A percentile compares a stretch with the other conserved stretches of the same genome.
phyloP scores from a whole-genome alignment of 164 flowering plant species.

The Macadamia tetraphylla region DNA sequence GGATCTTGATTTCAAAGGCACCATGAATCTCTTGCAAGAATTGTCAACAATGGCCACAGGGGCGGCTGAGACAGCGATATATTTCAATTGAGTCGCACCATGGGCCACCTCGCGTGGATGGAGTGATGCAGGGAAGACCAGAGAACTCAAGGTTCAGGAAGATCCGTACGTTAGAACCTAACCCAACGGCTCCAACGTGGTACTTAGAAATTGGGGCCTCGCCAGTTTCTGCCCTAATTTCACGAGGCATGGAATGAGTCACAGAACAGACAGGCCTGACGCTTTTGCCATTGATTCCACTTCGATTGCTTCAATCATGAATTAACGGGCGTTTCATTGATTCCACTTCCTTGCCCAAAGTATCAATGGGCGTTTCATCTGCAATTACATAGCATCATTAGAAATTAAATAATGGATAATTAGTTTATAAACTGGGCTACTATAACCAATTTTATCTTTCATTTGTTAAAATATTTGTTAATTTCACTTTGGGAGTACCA shows the following conservation, averaged over 20 bases:
- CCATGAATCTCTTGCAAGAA: constrained; percentile 77
- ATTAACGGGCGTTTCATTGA: no score
- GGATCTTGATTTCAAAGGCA: constrained; percentile 44
- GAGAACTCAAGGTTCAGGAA: constrained; percentile 88
- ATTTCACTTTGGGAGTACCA: no score
- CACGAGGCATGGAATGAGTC: constrained; percentile 62
- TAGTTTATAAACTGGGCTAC: no score
- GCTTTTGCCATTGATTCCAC: constrained; percentile 45
- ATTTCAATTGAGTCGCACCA: constrained; percentile 29
- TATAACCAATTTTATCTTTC: no score
- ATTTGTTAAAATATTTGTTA: no score
- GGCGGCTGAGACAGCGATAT: constrained; percentile 75
- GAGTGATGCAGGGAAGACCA: constrained; percentile 73
- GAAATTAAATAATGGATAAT: no score
- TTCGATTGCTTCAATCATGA: constrained; percentile 55
- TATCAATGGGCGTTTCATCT: no score
- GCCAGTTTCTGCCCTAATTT: constrained; percentile 52
- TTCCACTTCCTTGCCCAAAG: no score
- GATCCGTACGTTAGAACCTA: constrained; percentile 68
- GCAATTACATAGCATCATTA: no score
- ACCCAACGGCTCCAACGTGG: constrained; percentile 73
- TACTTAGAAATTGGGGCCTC: constrained; percentile 79
- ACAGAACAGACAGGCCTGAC: constrained; percentile 29
- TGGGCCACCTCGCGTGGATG: constrained; percentile 87
- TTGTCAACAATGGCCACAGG: constrained; percentile 99